Evolutionary conservation across 768 basidiomycete species (phyloP).

Genomic region (Naganishia onofrii): DNA sequence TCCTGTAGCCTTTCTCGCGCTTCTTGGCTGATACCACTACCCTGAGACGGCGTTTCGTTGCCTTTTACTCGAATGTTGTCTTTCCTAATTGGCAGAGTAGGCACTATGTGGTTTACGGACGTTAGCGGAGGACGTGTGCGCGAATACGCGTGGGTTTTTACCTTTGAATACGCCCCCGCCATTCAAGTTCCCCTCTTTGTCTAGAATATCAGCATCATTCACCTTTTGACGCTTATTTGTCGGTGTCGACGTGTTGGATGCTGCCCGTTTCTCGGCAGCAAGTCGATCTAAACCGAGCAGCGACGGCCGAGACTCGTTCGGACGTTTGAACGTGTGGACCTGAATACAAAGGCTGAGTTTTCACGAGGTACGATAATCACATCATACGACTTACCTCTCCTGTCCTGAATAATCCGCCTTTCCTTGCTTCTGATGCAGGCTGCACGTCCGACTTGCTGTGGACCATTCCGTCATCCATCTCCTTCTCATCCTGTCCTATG

Average conservation of each 20-base stretch:
- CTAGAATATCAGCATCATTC: conserved; percentile 58
- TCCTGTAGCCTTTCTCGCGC: conserved; percentile 74
- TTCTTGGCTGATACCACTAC: conserved; percentile 77
- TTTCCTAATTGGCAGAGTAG: conserved; percentile 64
- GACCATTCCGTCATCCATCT: conserved; percentile 65
- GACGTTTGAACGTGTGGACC: conserved; percentile 72
- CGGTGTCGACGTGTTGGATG: conserved; percentile 33
- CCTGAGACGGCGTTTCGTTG: conserved; percentile 89
- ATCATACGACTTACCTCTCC: conserved; percentile 50
- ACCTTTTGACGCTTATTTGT: conserved; percentile 65
- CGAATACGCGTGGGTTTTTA: conserved; percentile 48
- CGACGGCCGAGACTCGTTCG: conserved; percentile 73
- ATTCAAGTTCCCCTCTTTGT: conserved; percentile 45
- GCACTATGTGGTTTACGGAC: conserved; percentile 59
- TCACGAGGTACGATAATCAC: neutral
- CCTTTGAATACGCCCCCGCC: conserved; percentile 81
- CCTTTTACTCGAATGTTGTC: conserved; percentile 69
- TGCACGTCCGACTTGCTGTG: conserved; percentile 78
- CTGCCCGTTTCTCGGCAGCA: conserved; percentile 80
- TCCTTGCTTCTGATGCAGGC: conserved; percentile 71
- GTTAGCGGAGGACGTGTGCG: neutral
- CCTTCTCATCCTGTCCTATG: conserved; percentile 32
- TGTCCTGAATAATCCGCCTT: conserved; percentile 71
- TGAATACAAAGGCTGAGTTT: neutral
- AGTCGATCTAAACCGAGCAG: conserved; percentile 81